Evolutionary conservation across 2,329 filamentous ascomycete species (phyloP), one percentile per base, ranked within the genome.

Genomic region (Ascochyta fabae): DNA sequence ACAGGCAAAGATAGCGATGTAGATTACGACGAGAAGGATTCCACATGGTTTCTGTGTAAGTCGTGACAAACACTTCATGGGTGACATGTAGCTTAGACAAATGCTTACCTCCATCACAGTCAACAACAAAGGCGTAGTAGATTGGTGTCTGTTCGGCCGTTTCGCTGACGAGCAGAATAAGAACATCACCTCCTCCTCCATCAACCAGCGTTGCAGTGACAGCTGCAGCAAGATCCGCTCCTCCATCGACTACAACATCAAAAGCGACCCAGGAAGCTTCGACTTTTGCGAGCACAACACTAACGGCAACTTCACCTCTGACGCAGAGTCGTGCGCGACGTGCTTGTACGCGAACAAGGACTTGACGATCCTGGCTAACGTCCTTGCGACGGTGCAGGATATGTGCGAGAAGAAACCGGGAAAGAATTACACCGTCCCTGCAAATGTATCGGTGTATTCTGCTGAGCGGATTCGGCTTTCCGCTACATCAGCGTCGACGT

Each of bases 91-190:
- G 19, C 19, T 19, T 19, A 19, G 19, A 19, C 19, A 19, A 19
- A 19, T 19, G 13, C 48, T 57, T 46, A 56, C 44, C 13, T n/a
- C 10, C 1, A 27, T 16, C 12, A 12, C 36, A 65, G 62, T 65
- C 49, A 68, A 68, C 36, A 63, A 63, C 39, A 60, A 58, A 23
- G 63, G 41, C 3, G 45, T 55, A 6, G 52, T 66, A 10, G 65
- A 68, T 26, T 68, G 56, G 57, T 68, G 65, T 44, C 12, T 66
- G 0, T 68, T 68, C 19, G 63, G 60, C 15, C 55, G 56, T 16
- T 62, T 65, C 43, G 59, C 24, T 3, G 31, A 64, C 19, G 63
- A 66, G 19, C n/a, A 34, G 9, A 61, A 64, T 26, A 10, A 48
- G 4, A 53, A 65, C 44, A 56, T 65, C 6, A 36, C 57, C 16